Evolutionary conservation across 208 protist species (phyloP).

Genomic region (Wallacemonas sp.): DNA sequence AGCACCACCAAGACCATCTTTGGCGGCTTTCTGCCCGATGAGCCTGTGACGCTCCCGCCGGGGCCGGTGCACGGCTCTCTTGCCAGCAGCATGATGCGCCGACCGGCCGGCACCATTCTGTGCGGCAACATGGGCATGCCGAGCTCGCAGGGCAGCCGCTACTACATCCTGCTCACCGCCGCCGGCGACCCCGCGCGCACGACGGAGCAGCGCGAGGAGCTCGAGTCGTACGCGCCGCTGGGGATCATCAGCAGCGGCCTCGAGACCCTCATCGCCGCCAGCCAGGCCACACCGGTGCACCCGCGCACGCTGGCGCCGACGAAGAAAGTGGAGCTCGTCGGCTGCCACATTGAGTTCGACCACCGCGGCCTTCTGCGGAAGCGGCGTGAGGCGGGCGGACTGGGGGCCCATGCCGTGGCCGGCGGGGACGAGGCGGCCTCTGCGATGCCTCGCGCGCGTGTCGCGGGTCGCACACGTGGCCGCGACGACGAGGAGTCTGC

Average conservation of each 20-base stretch:
- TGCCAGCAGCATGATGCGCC: conserved; percentile 37
- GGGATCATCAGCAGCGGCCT: conserved; percentile 62
- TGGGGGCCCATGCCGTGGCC: not conserved
- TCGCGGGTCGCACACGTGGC: conserved; percentile 52
- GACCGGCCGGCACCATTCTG: conserved; percentile 69
- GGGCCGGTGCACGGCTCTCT: conserved; percentile 22
- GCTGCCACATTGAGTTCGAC: conserved; percentile 43
- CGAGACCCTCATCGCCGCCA: conserved; percentile 42
- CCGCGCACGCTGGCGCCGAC: conserved; percentile 64
- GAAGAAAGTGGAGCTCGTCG: conserved; percentile 47
- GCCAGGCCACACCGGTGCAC: conserved; percentile 39
- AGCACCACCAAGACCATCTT: conserved; percentile 86
- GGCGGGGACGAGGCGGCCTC: not conserved
- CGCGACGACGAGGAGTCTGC: conserved; percentile 61
- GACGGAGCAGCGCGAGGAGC: conserved; percentile 22
- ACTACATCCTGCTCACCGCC: conserved; percentile 67
- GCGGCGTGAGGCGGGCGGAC: not conserved
- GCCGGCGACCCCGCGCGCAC: conserved; percentile 16
- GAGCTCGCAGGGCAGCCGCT: conserved; percentile 74
- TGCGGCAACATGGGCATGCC: conserved; percentile 67
- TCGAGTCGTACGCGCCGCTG: conserved; percentile 33
- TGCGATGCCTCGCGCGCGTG: conserved; percentile 18
- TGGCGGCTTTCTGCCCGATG: conserved; percentile 72
- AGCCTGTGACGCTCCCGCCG: conserved; percentile 29
- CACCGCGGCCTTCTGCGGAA: conserved; percentile 12